Evolutionary conservation across 345 rosid species (phyloP), one percentile per base, ranked within the genome.

Genomic region (Eucalyptus paniculata): DNA sequence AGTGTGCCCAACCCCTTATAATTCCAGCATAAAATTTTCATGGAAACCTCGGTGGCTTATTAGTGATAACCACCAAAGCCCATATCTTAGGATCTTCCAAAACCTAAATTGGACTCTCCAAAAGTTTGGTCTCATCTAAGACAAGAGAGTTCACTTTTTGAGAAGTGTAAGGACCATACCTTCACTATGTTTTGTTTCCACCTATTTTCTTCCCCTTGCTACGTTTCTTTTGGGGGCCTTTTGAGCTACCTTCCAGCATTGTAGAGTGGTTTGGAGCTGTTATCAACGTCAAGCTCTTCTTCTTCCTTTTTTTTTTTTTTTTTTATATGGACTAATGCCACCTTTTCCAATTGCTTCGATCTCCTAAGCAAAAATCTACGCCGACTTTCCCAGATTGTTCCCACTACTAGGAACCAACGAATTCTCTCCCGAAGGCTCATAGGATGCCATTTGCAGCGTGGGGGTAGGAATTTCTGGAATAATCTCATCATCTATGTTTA

Each of bases 321-420:
- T 24, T 9, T 56, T 56, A 0, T 10, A 56, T 56, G 62, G 62
- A 56, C 0, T 0, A 0, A 34, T 56, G 62, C 0, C 62, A 24
- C 62, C 13, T 56, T 56, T 56, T 56, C 30, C 62, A 56, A 56
- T 56, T 23, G 62, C 62, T 56, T 56, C 62, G 0, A 56, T 56
- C 62, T 56, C 3, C 13, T 9, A 1, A 2, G 30, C 0, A 56
- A 56, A 56, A 56, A 56, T 56, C 30, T 56, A 24, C 10, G 62
- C 30, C 24, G 14, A 56, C 62, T 56, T 56, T 56, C 1, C 30
- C 6, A 24, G 3, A 10, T 56, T 56, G 62, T 56, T 56, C 62
- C 62, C 62, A 56, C 62, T 56, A 56, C 30, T 56, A 23, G 30
- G 62, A 56, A 56, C 13, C 62, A 56, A 56, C 6, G 9, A 2